Evolutionary conservation across 2,329 filamentous ascomycete genomes (phyloP), one percentile per base, ranked within the genome.

Genomic region (Penicillium polonicum): DNA sequence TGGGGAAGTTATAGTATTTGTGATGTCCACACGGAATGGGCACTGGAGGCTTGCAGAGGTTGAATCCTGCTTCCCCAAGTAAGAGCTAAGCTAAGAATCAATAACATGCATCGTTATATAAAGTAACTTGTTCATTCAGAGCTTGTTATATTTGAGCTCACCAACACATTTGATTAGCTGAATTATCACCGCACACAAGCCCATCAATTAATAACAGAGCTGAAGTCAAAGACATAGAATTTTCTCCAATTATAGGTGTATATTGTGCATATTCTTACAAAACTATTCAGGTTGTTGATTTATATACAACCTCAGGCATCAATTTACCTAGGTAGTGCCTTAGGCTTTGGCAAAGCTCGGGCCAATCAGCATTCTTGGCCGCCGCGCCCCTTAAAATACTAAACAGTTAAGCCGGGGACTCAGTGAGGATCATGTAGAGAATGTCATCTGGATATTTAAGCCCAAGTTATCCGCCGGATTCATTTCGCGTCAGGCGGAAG

Each of bases 401-500:
- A 35, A 45, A 44, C 21, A n/a, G 8, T 6, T 12, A 10, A 7
- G 10, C 25, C 9, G 15, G 25, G 42, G 5, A 21, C 15, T 21
- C 5, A 17, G 12, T 6, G 29, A 33, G n/a, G 1, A 35, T 48
- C 31, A 52, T 41, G 27, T 54, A 54, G 35, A 57, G 17, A 7
- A 67, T 67, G 65, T 58, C 42, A n/a, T 44, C 65, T 43, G 33
- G 48, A 17, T 58, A 45, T 39, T 45, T 65, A 39, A 55, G 52
- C 23, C 63, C 65, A 2, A 57, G 48, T 4, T 10, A 45, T 19
- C 55, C 58, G 9, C 42, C 59, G 17, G 62, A 65, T 51, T 31
- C 41, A 27, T 61, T 65, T 41, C 60, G 46, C 17, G 60, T 66
- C 42, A 60, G 29, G 23, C 63, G 65, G 21, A 68, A 68, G 44